Evolutionary conservation across 306 rosid species (phyloP).

Genomic region (Astragalus membranaceus): DNA sequence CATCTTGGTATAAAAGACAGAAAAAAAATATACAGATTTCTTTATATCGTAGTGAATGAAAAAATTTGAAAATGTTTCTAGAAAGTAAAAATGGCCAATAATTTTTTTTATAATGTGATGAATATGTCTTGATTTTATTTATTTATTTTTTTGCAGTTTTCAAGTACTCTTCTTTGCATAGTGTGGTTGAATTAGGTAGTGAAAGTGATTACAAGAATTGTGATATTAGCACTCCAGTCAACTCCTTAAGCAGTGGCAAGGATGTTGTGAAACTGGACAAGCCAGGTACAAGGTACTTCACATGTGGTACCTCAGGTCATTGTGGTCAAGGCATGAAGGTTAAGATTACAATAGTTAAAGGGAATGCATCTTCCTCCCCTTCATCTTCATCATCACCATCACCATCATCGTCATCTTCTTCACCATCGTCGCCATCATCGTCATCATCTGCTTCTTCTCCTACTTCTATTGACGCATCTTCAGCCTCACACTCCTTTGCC

Average conservation of each 20-base stretch:
- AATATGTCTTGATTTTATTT: not conserved
- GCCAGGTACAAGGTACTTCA: conserved; percentile 30
- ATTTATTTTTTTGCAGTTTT: conserved; percentile 40
- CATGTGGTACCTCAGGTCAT: conserved; percentile 66
- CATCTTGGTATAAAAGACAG: too few relatives aligned
- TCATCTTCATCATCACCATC: conserved; percentile 20
- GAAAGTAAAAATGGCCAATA: too few relatives aligned
- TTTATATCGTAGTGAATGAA: too few relatives aligned
- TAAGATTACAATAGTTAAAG: conserved; percentile 41
- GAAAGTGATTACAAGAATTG: conserved; percentile 71
- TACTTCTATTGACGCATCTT: conserved; percentile 21
- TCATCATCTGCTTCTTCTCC: conserved; percentile 33
- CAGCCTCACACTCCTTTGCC: conserved; percentile 21
- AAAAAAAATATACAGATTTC: too few relatives aligned
- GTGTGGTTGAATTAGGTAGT: conserved; percentile 33
- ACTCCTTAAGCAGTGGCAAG: conserved; percentile 51
- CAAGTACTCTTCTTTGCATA: conserved; percentile 51
- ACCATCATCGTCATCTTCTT: not conserved
- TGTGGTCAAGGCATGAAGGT: conserved; percentile 84
- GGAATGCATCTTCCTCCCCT: conserved; percentile 43
- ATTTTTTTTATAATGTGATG: not conserved
- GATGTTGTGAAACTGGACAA: conserved; percentile 35
- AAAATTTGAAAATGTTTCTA: too few relatives aligned
- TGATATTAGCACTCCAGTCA: conserved; percentile 39
- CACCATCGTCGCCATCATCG: conserved; percentile 6